Percentiles rank a stretch among this genome's conserved stretches.
These are phyloP conservation scores for Pichia californica DNA, from an alignment of 805 yeast genomes.

Conservation along the genomic window DNA sequence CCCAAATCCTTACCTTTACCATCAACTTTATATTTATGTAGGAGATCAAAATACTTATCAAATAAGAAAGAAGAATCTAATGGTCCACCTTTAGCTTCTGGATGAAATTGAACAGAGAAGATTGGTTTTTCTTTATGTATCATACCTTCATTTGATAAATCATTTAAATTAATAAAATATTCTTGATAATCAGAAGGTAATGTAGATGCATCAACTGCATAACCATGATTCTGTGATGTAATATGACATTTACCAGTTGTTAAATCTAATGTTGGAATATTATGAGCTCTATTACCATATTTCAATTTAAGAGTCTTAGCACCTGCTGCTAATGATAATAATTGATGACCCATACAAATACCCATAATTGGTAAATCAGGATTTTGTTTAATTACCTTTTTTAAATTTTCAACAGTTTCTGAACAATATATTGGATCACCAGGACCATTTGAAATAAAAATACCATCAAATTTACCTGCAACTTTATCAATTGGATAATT, in stretches of 20 bases:
- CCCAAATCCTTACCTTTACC: constrained; percentile 15
- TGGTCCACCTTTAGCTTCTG: constrained; percentile 99
- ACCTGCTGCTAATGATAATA: constrained; percentile 90
- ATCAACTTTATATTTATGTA: constrained; percentile 48
- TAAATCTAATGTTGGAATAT: constrained; percentile 90
- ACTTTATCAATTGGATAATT: constrained; percentile 88
- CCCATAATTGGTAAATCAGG: constrained; percentile 88
- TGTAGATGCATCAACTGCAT: constrained; percentile 84
- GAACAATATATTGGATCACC: constrained; percentile 95
- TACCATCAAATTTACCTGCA: constrained; percentile 89
- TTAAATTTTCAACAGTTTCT: constrained; percentile 67
- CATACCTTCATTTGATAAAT: constrained; percentile 97
- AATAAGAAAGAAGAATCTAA: constrained; percentile 85
- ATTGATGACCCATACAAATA: constrained; percentile 96
- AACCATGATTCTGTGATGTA: constrained; percentile 98
- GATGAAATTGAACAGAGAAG: constrained; percentile 97
- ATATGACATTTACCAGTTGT: constrained; percentile 92
- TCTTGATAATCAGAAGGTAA: constrained; percentile 75
- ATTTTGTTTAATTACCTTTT: constrained; percentile 56
- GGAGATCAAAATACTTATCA: constrained; percentile 77
- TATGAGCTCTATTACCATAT: constrained; percentile 98
- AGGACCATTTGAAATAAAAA: constrained; percentile 93
- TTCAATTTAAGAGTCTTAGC: constrained; percentile 89
- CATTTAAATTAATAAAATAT: constrained; percentile 89
- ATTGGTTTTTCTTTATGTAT: constrained; percentile 81